Base-by-base conservation (phyloP, 371 early-diverging fungal genomes). In the Rhizomucor miehei region DNA sequence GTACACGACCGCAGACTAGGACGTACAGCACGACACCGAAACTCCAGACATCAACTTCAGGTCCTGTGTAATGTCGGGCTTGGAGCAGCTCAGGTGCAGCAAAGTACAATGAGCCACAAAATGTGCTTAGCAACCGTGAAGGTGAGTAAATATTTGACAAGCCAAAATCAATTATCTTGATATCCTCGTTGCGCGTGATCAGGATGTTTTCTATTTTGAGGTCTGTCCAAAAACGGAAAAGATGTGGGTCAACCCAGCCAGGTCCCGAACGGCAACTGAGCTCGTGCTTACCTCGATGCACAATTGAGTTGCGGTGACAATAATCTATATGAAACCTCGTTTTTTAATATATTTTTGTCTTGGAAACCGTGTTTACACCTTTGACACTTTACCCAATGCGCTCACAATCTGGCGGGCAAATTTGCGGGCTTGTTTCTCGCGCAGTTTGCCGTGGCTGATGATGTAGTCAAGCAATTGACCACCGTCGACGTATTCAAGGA, bases 181-280 rank as follows among this genome's bases (percentile, higher is more conserved):
- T 78, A 38, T 73, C 57, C 49, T 84, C 82, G 53, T 65, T 56
- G 29, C 70, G 55, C 10, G 71, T 70, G 13, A 93, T 73, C 34
- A 95, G 66, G 38, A 97, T 88, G 65, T 97, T 97, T 69, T 97
- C 97, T 52, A 95, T 87, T 77, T 97, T 95, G 52, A 97, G 69
- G 68, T 95, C 95, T 60, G 90, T 84, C 23, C 52, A 40, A 45
- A 91, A 84, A 37, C 76, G 77, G 62, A 89, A 86, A 49, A 62
- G 65, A 64, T 89, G 90, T 62, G 86, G 85, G 54, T 66, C 69
- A 37, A 45, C 16, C n/a, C 17, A 19, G 20, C 14, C 11, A 39
- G 38, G 39, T 24, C 36, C 3, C n/a, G 50, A 29, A 51, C 44
- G 39, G 54, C 24, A 29, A 60, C 37, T 23, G 48, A 48, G 50